Evolutionary conservation across 805 yeast genomes (phyloP).

Genomic region (Candida awuae): DNA sequence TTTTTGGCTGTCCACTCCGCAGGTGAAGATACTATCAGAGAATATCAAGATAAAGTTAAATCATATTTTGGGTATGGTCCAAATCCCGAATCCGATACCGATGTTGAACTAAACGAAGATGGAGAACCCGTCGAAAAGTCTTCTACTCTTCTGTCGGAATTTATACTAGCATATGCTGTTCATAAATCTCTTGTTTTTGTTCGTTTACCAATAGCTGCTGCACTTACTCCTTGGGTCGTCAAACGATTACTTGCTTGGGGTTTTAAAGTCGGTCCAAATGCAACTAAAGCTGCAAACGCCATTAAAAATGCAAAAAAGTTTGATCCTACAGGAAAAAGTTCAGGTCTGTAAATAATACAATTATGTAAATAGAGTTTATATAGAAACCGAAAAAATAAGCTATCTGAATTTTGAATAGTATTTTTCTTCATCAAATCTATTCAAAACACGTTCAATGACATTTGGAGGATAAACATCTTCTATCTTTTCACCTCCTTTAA

Average conservation of each 20-base stretch:
- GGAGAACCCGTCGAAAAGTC: constrained; percentile 13
- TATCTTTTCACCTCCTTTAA: constrained; percentile 57
- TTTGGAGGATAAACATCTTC: constrained; percentile 57
- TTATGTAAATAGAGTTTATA: constrained; percentile 6
- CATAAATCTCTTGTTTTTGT: constrained; percentile 82
- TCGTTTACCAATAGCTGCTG: constrained; percentile 85
- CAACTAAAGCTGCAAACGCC: constrained; percentile 24
- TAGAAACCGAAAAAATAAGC: constrained; percentile 1
- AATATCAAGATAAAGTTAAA: constrained; percentile 54
- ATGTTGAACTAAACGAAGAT: constrained; percentile 9
- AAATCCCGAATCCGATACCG: background rate
- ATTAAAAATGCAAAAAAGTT: constrained; percentile 21
- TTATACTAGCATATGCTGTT: constrained; percentile 84
- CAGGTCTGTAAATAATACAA: background rate
- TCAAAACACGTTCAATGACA: constrained; percentile 46
- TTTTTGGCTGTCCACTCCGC: constrained; percentile 74
- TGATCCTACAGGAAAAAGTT: constrained; percentile 31
- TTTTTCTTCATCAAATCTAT: constrained; percentile 66
- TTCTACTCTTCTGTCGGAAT: constrained; percentile 64
- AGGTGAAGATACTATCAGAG: constrained; percentile 75
- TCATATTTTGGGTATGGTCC: constrained; percentile 44
- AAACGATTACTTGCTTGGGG: constrained; percentile 63
- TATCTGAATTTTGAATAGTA: constrained; percentile 56
- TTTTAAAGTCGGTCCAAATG: constrained; percentile 57
- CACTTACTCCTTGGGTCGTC: constrained; percentile 79